Evolutionary conservation across 75 land plant species (phyloP), one percentile per base, ranked within the genome.

Genomic region (Pseudotsuga menziesii): DNA sequence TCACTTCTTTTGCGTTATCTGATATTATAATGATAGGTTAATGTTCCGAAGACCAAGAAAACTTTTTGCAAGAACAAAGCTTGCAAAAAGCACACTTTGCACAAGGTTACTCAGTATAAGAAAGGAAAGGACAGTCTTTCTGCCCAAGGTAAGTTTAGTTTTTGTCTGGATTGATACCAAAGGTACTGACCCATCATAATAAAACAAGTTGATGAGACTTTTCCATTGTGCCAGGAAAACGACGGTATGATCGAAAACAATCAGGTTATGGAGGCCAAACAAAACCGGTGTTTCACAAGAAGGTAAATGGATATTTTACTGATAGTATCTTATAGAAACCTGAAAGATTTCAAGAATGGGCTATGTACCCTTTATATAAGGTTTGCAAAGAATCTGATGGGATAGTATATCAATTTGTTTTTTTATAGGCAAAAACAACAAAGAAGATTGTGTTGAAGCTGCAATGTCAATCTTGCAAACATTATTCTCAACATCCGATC

Each of bases 211-310:
- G 52, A 44, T 44, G 9, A 0, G 9, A 44, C 52, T 44, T 44
- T 4, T 39, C 52, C 9, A 44, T 44, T 44, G 55, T 52, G 8
- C 8, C 55, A 73, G 91, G 92, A 63, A 90, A 90, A 88, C 80
- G 92, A 20, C 88, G 92, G 75, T 90, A 90, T 76, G 92, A 90
- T 71, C 80, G 91, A 54, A 90, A 90, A 79, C 92, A 90, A 75
- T 90, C 92, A 22, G 92, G 92, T 66, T 90, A 90, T 80, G 92
- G 92, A 73, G 92, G 92, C 58, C 92, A 90, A 76, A 90, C 92
- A 61, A 90, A 90, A 82, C 92, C 92, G 44, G 91, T 90, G 57
- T 90, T 90, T 76, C 92, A 90, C 84, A 90, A 90, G 79, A 90
- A 90, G 91, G 92, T 81, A 82, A 69, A 48, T 48, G 11, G 11